Conservation (phyloP, 441 rosid genomes). For the Erodium moschatum region DNA sequence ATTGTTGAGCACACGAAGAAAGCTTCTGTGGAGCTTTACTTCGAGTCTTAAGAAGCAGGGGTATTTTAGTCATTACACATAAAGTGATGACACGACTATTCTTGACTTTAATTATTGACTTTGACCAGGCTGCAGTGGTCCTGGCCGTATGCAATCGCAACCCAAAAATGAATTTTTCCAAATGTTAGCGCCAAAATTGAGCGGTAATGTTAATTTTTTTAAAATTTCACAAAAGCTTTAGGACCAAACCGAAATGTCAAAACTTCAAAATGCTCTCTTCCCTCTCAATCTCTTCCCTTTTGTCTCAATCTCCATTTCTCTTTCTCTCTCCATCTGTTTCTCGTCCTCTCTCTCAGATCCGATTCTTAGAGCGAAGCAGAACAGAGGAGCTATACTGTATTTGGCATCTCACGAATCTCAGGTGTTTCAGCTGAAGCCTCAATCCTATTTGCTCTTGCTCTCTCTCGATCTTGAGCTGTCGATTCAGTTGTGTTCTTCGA, state of each 20-base stretch:
- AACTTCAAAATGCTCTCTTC: background rate
- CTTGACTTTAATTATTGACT: background rate
- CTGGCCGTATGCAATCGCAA: background rate
- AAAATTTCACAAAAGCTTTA: background rate
- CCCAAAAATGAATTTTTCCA: background rate
- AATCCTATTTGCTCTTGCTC: background rate
- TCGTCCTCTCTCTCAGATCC: background rate
- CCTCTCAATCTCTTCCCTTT: background rate
- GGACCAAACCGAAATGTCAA: background rate
- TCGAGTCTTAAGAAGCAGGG: background rate
- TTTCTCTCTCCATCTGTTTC: no score
- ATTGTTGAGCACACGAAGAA: constrained; percentile 22
- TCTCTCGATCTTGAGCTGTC: background rate
- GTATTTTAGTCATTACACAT: background rate
- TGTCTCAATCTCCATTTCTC: no score
- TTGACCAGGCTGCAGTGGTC: background rate
- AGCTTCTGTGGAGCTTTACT: background rate
- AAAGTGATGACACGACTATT: background rate
- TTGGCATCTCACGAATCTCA: background rate
- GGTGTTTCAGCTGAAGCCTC: background rate
- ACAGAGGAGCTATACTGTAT: background rate
- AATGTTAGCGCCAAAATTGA: constrained; percentile 1
- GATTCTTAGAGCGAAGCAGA: background rate
- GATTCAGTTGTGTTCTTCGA: background rate
- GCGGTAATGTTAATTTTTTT: background rate